These are phyloP conservation scores for Eucalyptus regnans DNA, from an alignment of 345 rosid genomes.

Conservation along the genomic window DNA sequence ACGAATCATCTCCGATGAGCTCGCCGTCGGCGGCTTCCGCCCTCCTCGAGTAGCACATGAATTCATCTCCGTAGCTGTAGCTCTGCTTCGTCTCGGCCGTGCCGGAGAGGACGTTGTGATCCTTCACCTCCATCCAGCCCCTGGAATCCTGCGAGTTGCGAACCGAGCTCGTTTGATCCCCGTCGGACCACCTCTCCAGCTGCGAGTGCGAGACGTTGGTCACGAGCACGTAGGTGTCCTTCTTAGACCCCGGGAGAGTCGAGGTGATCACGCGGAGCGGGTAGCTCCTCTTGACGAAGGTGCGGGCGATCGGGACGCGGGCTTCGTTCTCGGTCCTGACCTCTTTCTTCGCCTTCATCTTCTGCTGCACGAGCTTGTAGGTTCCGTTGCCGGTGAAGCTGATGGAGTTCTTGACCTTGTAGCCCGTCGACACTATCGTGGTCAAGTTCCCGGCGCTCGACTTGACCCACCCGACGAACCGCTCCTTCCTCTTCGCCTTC, in stretches of 20 bases:
- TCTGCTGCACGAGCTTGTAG: conserved; percentile 36
- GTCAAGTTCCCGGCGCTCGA: conserved; percentile 60
- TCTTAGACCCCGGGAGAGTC: conserved; percentile 21
- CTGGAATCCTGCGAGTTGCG: conserved; percentile 34
- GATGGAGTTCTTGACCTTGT: conserved; percentile 24
- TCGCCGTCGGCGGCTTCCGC: conserved; percentile 27
- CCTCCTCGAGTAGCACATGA: conserved; percentile 36
- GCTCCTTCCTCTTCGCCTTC: conserved; percentile 30
- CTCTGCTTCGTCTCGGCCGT: conserved; percentile 37
- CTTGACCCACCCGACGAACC: conserved; percentile 57
- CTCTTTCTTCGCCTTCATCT: conserved; percentile 16
- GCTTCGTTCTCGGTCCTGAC: conserved; percentile 21
- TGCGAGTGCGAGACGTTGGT: conserved; percentile 60
- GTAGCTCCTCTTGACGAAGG: conserved; percentile 11
- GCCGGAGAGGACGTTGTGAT: conserved; percentile 53
- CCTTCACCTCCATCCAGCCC: conserved; percentile 86
- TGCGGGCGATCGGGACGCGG: conserved; percentile 5
- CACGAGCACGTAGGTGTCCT: conserved; percentile 22
- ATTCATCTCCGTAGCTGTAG: conserved; percentile 21
- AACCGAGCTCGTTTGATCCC: conserved; percentile 7
- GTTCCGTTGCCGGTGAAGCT: conserved; percentile 37
- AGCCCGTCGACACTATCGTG: conserved; percentile 22
- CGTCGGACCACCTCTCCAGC: conserved; percentile 14
- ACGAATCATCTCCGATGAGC: conserved; percentile 22
- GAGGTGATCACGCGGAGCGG: conserved; percentile 47